Base-by-base conservation (phyloP, 1,139 yeast genomes). In the Spathaspora jeffriesii region DNA sequence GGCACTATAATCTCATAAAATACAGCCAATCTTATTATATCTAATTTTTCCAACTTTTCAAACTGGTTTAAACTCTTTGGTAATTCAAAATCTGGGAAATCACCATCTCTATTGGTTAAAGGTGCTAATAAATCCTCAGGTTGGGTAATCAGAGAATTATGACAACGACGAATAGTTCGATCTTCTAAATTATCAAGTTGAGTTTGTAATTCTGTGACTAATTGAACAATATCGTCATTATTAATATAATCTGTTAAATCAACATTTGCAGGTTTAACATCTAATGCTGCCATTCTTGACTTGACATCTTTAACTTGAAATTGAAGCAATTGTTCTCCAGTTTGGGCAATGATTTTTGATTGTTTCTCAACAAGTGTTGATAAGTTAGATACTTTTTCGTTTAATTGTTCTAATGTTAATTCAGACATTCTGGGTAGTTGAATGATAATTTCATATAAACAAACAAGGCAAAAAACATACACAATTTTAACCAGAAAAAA, bases 161-260 rank as follows among this genome's bases (percentile, higher is more conserved):
- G 72, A 11, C 81, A 67, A 59, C 95, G 73, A 54, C 82, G 73
- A 43, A 84, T 77, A 13, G 83, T 73, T 53, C 92, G 73, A 48
- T 85, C 87, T 58, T 87, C 95, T 30, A 85, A 65, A 14, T 71
- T 69, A 46, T 88, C 95, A 57, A 92, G 74, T 67, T 92, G 97
- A 5, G 88, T 86, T 65, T 91, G 97, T 50, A 92, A 70, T 63
- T 92, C 98, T 6, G 91, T 91, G 11, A 91, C 97, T 42, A 89
- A 68, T 58, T 87, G 90, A 1, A 88, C 89, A 17, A 92, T 70
- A 59, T 92, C 98, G 49, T 88, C 96, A 55, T 88, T 85, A 13
- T 91, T 83, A 34, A 84, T 87, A 52, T 76, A 84, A 52, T 87
- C 92, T 4, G 79, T 67, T 11, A 83, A 58, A 53, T 83, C 88